Percentiles rank a stretch among this genome's conserved stretches.
These are phyloP conservation scores for Mallotus nudiflorus DNA, from an alignment of 345 rosid species.

Conservation along the genomic window DNA sequence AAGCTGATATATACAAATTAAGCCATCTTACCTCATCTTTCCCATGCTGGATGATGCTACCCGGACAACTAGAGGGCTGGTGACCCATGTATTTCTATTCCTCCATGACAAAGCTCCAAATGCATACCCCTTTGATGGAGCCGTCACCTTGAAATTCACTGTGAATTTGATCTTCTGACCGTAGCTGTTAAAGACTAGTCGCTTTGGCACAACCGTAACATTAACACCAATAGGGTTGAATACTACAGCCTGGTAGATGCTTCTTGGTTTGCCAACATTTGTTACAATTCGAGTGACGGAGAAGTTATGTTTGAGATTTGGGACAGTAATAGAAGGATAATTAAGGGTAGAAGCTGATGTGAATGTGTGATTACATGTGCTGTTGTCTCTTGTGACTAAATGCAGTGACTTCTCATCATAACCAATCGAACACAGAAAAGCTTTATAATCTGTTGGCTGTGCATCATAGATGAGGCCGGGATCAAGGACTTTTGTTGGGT, in stretches of 20 bases:
- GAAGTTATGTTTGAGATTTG: constrained; percentile 36
- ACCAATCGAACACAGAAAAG: constrained; percentile 52
- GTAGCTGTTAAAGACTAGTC: constrained; percentile 34
- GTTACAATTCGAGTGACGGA: constrained; percentile 49
- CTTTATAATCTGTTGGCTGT: constrained; percentile 39
- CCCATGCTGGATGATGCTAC: constrained; percentile 35
- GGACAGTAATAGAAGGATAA: constrained; percentile 52
- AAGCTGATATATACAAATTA: constrained; percentile 10
- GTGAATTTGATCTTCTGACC: constrained; percentile 50
- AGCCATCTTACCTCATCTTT: constrained; percentile 26
- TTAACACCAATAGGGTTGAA: constrained; percentile 41
- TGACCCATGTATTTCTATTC: constrained; percentile 32
- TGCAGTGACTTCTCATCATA: constrained; percentile 45
- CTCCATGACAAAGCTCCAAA: constrained; percentile 56
- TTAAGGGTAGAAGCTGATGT: constrained; percentile 41
- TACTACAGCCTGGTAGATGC: constrained; percentile 40
- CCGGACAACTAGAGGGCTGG: constrained; percentile 47
- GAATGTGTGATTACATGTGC: constrained; percentile 37
- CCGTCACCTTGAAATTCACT: constrained; percentile 43
- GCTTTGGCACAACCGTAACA: constrained; percentile 43
- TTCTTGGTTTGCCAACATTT: constrained; percentile 44
- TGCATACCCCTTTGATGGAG: constrained; percentile 42
- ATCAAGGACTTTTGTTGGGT: constrained; percentile 43
- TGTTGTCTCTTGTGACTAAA: constrained; percentile 48
- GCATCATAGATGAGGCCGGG: constrained; percentile 55